Evolutionary conservation across 1,284 basidiomycete genomes (phyloP).

Genomic region (Austroboletus niveus): DNA sequence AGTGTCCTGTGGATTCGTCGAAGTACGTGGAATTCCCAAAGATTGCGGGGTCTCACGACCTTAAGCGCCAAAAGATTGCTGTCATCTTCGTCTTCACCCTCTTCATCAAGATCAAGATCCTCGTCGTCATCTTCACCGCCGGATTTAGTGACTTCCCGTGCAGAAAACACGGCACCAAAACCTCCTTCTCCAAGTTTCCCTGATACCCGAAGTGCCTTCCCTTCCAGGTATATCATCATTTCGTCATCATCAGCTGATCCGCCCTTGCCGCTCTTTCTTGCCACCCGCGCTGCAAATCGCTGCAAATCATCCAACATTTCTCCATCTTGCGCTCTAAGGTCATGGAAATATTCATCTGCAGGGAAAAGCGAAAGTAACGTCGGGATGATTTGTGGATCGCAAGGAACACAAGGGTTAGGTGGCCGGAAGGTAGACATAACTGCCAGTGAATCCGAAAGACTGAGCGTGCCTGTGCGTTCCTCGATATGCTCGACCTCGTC

Average conservation of each 20-base stretch:
- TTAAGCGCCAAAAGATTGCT: conserved; percentile 78
- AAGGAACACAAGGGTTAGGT: conserved; percentile 89
- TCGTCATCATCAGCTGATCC: conserved; percentile 39
- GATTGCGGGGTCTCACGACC: conserved; percentile 83
- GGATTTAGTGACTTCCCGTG: conserved; percentile 50
- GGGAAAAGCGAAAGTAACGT: conserved; percentile 69
- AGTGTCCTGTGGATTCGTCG: conserved; percentile 73
- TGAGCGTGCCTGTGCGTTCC: conserved; percentile 60
- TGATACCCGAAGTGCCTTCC: conserved; percentile 64
- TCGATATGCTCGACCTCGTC: conserved; percentile 35
- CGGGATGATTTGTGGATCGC: conserved; percentile 65
- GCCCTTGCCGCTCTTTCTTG: conserved; percentile 44
- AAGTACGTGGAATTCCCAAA: conserved; percentile 94
- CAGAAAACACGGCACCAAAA: conserved; percentile 92
- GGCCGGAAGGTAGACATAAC: conserved; percentile 63
- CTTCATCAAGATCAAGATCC: conserved; percentile 58
- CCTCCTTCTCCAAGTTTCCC: conserved; percentile 97
- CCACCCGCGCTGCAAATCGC: conserved; percentile 57
- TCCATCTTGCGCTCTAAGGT: conserved; percentile 55
- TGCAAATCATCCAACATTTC: conserved; percentile 66
- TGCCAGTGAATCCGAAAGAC: conserved; percentile 61
- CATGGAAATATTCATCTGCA: conserved; percentile 63
- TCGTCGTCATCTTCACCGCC: conserved; percentile 46
- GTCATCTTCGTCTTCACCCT: conserved; percentile 54
- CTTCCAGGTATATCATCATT: conserved; percentile 54